phyloP scores from a whole-genome alignment of 345 rosid species.

The Fremontodendron californicum region DNA sequence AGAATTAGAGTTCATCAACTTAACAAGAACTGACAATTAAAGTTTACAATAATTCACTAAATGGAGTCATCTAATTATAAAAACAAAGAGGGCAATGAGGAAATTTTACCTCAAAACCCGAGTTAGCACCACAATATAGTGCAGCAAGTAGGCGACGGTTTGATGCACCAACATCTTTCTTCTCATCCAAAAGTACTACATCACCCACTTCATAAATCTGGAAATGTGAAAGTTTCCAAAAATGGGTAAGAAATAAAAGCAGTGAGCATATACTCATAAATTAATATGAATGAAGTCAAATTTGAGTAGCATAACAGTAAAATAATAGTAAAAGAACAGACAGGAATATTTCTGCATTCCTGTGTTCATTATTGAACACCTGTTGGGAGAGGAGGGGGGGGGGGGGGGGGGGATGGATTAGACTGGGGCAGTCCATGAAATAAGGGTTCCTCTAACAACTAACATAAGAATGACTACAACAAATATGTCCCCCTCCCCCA shows the following conservation, averaged over 20 bases:
- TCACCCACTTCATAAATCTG: conserved; percentile 91
- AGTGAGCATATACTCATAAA: neutral
- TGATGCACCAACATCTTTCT: conserved; percentile 77
- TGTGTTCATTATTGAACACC: neutral
- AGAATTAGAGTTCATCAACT: neutral
- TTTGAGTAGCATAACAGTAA: neutral
- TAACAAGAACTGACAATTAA: neutral
- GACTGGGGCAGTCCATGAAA: neutral
- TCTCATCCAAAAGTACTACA: conserved; percentile 53
- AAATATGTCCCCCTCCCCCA: neutral
- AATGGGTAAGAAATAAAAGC: neutral
- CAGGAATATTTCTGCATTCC: neutral
- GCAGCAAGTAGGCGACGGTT: conserved; percentile 71
- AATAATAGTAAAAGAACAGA: neutral
- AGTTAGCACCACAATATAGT: conserved; percentile 78
- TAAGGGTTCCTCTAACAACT: no score
- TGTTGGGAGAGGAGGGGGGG: neutral
- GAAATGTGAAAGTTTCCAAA: conserved; percentile 3
- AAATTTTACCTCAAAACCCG: conserved; percentile 86
- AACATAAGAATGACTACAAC: neutral
- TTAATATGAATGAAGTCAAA: neutral
- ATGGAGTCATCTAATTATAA: neutral
- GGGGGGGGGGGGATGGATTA: neutral
- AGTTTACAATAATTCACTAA: neutral
- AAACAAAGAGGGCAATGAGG: neutral